Evolutionary conservation across 1,284 basidiomycete genomes (phyloP).

Genomic region (Malassezia equina): DNA sequence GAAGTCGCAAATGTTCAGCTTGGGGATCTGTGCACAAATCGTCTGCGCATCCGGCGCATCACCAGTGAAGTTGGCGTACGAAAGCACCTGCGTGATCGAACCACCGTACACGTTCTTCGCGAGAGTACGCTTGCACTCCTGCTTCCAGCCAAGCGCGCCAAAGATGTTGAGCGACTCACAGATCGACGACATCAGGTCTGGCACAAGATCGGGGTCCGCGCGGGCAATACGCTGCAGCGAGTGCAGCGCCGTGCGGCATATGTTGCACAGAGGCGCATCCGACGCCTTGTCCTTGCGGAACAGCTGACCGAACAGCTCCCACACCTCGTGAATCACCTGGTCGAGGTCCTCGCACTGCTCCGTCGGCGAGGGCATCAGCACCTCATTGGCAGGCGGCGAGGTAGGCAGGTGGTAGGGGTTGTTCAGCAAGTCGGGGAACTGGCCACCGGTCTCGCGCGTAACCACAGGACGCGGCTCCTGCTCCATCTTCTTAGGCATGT

Average conservation of each 20-base stretch:
- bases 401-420: conserved; percentile 59
- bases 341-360: conserved; percentile 1
- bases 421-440: conserved; percentile 52
- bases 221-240: conserved; percentile 60
- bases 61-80: conserved; percentile 33
- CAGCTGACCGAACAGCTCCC: conserved; percentile 50
- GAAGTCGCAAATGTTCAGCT: conserved; percentile 6
- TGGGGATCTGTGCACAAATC: conserved; percentile 37
- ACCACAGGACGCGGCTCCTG: conserved; percentile 32
- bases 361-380: conserved; percentile 6
- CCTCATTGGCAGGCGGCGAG: conserved; percentile 5
- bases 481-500: conserved; percentile 22
- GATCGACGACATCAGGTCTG: conserved; percentile 56
- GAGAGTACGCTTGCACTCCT: conserved; percentile 55
- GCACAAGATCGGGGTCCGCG: conserved; percentile 58
- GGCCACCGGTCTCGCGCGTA: conserved; percentile 26
- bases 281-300: conserved; percentile 42
- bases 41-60: conserved; percentile 34
- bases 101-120: conserved; percentile 35
- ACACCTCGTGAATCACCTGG: conserved; percentile 4
- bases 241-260: conserved; percentile 58
- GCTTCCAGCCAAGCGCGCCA: conserved; percentile 32
- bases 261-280: conserved; percentile 53
- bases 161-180: conserved; percentile 55
- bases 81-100: conserved; percentile 31